Base-by-base conservation (phyloP, 495 filamentous ascomycete species). In the Talaromyces wortmannii region DNA sequence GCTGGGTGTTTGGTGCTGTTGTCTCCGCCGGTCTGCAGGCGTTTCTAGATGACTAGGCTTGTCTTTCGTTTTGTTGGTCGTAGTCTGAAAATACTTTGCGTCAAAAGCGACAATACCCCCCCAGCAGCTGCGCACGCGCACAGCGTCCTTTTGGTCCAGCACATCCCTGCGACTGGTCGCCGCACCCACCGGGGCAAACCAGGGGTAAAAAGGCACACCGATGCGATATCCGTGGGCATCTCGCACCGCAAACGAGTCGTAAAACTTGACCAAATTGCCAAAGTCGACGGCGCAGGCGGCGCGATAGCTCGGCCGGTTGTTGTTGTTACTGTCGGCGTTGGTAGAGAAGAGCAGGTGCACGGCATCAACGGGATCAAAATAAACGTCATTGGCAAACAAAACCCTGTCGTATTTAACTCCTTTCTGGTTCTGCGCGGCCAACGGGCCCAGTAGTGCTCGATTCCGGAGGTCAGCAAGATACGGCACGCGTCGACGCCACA, bases 211-310 rank as follows among this genome's bases (percentile, higher is more conserved):
- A 0, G 87, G 84, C 1, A 91, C 67, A 0, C 86, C 88, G 59
- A 86, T 76, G 50, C 76, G 77, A 60, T 83, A 87, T 1, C 89
- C 89, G 55, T 91, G 83, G 5, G 78, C 65, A 60, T 94, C 89
- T 4, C 89, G 78, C 16, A 85, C 86, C 10, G 89, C 89, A 72
- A 86, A 91, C 3, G 87, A 85, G 67, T 94, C 89, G 62, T 94
- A 94, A 66, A 86, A 89, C 59, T 89, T 88, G 68, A 90, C 83
- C 0, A 85, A 80, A 48, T 84, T 84, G 62, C 84, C 81, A 57
- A 88, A 92, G 64, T 94, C 89, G 6, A 89, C 70, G 3, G 85
- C 88, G 60, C 89, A 94, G 2, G 86, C 88, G n/a, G 88, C 85
- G n/a, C 83, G 80, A 61, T 90, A 92, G 48, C 78, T 65, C 2